These are phyloP conservation scores for Quercus glauca DNA, from an alignment of 306 rosid species.

Conservation along the genomic window DNA sequence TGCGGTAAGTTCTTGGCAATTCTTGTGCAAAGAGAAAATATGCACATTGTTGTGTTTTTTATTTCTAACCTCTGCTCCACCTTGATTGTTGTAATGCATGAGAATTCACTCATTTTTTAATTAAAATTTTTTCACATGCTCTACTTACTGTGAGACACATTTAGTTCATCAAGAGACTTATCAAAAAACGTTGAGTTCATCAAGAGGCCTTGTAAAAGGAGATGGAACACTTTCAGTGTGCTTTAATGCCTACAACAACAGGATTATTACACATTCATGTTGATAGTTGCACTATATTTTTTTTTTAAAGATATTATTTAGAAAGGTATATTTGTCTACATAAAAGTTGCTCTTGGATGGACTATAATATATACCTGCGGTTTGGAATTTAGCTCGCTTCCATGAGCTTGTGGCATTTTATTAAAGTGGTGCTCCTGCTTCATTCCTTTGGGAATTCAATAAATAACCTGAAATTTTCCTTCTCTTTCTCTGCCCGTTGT, in stretches of 20 bases:
- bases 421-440: background rate
- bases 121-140: too few species aligned
- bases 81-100: background rate
- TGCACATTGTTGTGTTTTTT: background rate
- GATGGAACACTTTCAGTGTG: background rate
- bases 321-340: background rate
- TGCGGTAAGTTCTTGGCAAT: slow-evolving; percentile 49
- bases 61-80: background rate
- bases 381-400: too few species aligned
- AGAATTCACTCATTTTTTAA: background rate
- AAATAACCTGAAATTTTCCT: background rate
- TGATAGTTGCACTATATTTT: background rate
- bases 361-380: too few species aligned
- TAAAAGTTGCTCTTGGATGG: background rate
- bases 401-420: too few species aligned
- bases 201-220: background rate
- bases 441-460: background rate
- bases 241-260: background rate
- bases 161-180: background rate
- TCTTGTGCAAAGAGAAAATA: background rate
- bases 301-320: background rate
- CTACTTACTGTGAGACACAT: background rate
- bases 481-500: background rate
- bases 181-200: background rate
- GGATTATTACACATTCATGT: too few species aligned